phyloP scores from a whole-genome alignment of 179 eudicot species.

The Vitellaria paradoxa region DNA sequence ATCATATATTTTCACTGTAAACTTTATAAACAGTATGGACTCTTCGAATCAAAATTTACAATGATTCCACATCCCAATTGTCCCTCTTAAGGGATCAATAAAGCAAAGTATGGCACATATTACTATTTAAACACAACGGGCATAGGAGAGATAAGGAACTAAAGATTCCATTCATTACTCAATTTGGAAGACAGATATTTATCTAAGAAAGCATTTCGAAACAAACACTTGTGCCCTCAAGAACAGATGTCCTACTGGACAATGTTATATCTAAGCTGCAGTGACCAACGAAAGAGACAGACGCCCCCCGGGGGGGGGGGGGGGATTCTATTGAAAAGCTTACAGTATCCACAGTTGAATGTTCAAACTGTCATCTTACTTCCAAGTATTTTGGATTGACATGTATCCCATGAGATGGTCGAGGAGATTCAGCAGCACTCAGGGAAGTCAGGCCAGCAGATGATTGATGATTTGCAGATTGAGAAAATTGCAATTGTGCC shows the following conservation, averaged over 20 bases:
- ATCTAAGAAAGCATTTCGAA: not conserved
- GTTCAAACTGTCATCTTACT: conserved; percentile 68
- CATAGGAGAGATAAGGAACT: not conserved
- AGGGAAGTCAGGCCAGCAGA: conserved; percentile 45
- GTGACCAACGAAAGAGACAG: not conserved
- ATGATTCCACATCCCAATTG: not conserved
- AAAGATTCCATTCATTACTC: not conserved
- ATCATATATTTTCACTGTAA: not conserved
- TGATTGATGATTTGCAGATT: conserved; percentile 49
- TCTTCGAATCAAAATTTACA: not conserved
- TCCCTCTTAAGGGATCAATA: not conserved
- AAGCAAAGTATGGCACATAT: conserved; percentile 5
- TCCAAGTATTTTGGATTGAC: conserved; percentile 93
- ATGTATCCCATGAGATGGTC: conserved; percentile 92
- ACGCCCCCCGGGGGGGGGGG: not conserved
- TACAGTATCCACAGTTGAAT: conserved; percentile 52
- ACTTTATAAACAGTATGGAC: not conserved
- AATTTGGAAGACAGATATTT: not conserved
- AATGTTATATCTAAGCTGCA: conserved; percentile 13
- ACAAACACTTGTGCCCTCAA: not conserved
- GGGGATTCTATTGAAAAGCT: conserved; percentile 24
- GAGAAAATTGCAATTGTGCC: conserved; percentile 64
- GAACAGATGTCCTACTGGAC: not conserved
- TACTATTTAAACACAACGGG: not conserved
- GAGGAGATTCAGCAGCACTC: conserved; percentile 84